These are phyloP conservation scores for Penicillium sp. DNA, from an alignment of 2,329 filamentous ascomycete species.

Conservation along the genomic window DNA sequence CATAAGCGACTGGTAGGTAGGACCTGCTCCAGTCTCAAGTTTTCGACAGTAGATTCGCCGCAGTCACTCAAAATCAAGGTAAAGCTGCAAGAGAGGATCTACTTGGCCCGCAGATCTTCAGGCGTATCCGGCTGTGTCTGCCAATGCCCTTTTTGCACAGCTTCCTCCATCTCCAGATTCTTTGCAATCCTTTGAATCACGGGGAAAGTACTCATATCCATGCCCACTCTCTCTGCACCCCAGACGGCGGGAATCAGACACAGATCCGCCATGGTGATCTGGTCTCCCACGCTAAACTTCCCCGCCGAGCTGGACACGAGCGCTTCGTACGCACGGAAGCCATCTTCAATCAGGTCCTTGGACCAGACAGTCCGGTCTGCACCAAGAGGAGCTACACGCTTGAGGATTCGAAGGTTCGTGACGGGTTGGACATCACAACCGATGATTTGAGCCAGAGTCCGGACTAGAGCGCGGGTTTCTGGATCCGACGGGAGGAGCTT, in stretches of 20 bases:
- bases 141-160: constrained; percentile 51
- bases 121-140: constrained; percentile 51
- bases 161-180: constrained; percentile 45
- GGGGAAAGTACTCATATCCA: constrained; percentile 49
- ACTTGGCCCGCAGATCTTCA: constrained; percentile 36
- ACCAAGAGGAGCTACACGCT: constrained; percentile 43
- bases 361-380: constrained; percentile 47
- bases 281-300: constrained; percentile 51
- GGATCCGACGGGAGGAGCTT: constrained; percentile 47
- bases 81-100: neutral
- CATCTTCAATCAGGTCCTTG: constrained; percentile 46
- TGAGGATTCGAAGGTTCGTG: constrained; percentile 52
- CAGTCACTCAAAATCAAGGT: too few species aligned
- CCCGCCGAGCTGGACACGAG: constrained; percentile 38
- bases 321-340: constrained; percentile 53
- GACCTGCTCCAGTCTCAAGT: too few species aligned
- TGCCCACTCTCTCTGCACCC: constrained; percentile 50
- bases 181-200: constrained; percentile 43
- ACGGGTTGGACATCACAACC: constrained; percentile 55
- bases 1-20: too few species aligned
- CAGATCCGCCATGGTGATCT: constrained; percentile 53
- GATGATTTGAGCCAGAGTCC: constrained; percentile 51
- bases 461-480: constrained; percentile 44
- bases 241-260: constrained; percentile 54
- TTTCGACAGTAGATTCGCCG: too few species aligned